Conservation (phyloP, 1,284 basidiomycete genomes). For the Ceratobasidium sp. region DNA sequence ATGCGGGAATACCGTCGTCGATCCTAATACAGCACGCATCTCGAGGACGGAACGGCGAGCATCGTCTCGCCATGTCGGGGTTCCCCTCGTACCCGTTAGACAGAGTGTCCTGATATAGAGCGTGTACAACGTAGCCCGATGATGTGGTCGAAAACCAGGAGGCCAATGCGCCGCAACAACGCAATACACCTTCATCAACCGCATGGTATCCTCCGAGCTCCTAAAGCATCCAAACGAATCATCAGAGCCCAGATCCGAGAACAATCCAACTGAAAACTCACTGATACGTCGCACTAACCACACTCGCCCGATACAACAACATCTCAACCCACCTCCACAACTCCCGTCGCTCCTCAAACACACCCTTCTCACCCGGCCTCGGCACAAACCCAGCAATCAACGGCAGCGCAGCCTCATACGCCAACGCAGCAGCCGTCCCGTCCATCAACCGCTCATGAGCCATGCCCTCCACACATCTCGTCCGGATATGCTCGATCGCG, state of each 20-base stretch:
- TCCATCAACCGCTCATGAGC: slow-evolving; percentile 66
- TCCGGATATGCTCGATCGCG: slow-evolving; percentile 58
- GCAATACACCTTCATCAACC: slow-evolving; percentile 62
- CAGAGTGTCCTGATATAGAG: slow-evolving; percentile 81
- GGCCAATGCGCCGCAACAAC: slow-evolving; percentile 80
- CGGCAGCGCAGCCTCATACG: slow-evolving; percentile 64
- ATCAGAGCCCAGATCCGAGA: too few species aligned
- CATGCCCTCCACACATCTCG: slow-evolving; percentile 63
- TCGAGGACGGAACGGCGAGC: slow-evolving; percentile 75
- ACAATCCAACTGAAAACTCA: slow-evolving; percentile 27
- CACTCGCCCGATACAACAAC: slow-evolving; percentile 75
- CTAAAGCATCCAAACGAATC: slow-evolving; percentile 15
- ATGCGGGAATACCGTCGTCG: slow-evolving; percentile 81
- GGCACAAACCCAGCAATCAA: slow-evolving; percentile 29
- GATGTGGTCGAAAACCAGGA: slow-evolving; percentile 75
- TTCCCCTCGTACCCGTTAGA: slow-evolving; percentile 59
- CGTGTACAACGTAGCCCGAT: slow-evolving; percentile 76
- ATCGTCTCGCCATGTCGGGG: slow-evolving; percentile 72
- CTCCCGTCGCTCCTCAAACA: slow-evolving; percentile 75
- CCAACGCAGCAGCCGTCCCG: slow-evolving; percentile 63
- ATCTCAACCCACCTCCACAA: slow-evolving; percentile 84
- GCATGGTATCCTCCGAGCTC: slow-evolving; percentile 54
- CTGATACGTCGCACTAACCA: slow-evolving; percentile 62
- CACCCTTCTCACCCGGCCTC: slow-evolving; percentile 50
- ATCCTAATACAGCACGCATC: slow-evolving; percentile 74